Conservation (phyloP, 768 basidiomycete genomes). For the Pleurotus djamor region DNA sequence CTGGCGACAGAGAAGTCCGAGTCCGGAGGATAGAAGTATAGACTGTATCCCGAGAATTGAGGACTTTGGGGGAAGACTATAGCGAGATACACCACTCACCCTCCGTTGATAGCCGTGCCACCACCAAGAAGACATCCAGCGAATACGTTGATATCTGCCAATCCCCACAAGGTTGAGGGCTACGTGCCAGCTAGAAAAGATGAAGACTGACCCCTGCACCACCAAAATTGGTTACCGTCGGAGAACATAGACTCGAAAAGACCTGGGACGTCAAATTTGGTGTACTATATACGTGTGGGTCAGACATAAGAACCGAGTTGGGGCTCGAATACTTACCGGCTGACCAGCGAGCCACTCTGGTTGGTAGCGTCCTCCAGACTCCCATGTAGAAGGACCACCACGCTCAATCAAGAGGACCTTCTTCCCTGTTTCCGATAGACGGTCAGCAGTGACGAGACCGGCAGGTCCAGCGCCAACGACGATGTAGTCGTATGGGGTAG, state of each 20-base stretch:
- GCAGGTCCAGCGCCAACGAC: conserved; percentile 59
- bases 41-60: conserved; percentile 14
- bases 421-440: conserved; percentile 59
- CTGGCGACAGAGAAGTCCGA: conserved; percentile 45
- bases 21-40: conserved; percentile 54
- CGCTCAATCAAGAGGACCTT: conserved; percentile 62
- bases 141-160: conserved; percentile 54
- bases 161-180: no score
- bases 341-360: conserved; percentile 47
- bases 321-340: conserved; percentile 27
- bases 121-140: conserved; percentile 66
- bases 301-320: no score
- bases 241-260: conserved; percentile 67
- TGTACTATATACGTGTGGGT: conserved; percentile 33
- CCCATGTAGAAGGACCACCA: conserved; percentile 58
- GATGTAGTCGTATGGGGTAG: conserved; percentile 51
- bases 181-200: no score
- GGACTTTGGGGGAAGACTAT: not conserved
- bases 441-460: conserved; percentile 57
- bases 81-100: conserved; percentile 30
- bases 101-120: conserved; percentile 63
- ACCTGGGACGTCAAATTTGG: conserved; percentile 66
- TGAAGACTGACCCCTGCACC: conserved; percentile 51
- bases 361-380: conserved; percentile 57
- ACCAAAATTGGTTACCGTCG: conserved; percentile 55